phyloP scores from a whole-genome alignment of 352 stramenopile species.

The Peronosclerospora sorghi region DNA sequence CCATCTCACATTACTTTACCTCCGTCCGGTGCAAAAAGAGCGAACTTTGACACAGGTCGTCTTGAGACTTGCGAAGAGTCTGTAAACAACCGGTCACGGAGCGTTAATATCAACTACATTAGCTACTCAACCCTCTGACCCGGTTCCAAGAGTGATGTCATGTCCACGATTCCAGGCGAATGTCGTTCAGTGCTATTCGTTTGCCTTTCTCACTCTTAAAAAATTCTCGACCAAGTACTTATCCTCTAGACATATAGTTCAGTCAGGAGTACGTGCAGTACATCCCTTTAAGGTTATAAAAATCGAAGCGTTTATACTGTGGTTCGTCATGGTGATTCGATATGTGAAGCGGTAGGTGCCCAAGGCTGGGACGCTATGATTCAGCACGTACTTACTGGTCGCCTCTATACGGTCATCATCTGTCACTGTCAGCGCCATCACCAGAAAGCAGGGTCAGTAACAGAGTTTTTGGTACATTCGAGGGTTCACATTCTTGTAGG shows the following conservation, averaged over 20 bases:
- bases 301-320: slow-evolving; percentile 26
- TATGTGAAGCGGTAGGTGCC: slow-evolving; percentile 70
- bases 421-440: slow-evolving; percentile 45
- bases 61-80: slow-evolving; percentile 23
- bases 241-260: slow-evolving; percentile 20
- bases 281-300: not conserved
- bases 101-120: slow-evolving; percentile 69
- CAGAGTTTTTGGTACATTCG: not conserved
- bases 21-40: slow-evolving; percentile 25
- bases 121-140: slow-evolving; percentile 74
- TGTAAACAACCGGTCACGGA: slow-evolving; percentile 58
- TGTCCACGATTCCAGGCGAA: slow-evolving; percentile 59
- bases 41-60: slow-evolving; percentile 49
- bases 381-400: slow-evolving; percentile 57
- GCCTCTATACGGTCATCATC: slow-evolving; percentile 58
- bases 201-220: slow-evolving; percentile 64
- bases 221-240: slow-evolving; percentile 48
- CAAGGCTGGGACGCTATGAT: slow-evolving; percentile 34
- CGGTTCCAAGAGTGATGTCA: slow-evolving; percentile 46
- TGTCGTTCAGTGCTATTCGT: slow-evolving; percentile 38
- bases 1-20: slow-evolving; percentile 5
- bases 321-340: slow-evolving; percentile 66
- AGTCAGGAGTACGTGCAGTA: too few relatives aligned
- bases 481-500: not conserved
- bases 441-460: not conserved